Base-by-base conservation (phyloP, 768 basidiomycete species). In the Hericium coralloides region DNA sequence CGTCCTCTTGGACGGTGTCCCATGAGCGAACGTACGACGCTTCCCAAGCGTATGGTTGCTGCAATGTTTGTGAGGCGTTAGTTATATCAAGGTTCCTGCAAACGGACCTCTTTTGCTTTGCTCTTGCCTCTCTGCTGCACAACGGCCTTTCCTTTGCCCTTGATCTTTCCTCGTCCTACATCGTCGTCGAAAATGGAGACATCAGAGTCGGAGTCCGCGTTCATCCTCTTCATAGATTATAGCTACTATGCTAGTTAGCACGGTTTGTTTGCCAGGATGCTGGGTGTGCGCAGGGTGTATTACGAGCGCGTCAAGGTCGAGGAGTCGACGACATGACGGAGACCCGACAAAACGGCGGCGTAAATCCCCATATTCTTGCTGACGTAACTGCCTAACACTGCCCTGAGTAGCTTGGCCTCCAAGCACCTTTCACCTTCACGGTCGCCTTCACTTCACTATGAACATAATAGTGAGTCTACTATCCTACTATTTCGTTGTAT, bases 1-100 rank as follows among this genome's bases (percentile, higher is more conserved):
- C 95, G 69, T 98, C 97, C 69, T 98, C 95, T 67, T 95, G 91
- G 0, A 98, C 93, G 0, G 88, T 89, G 64, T 98, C 97, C 97
- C 97, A 99, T 49, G 92, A 90, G 39, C 94, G 85, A 37, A 89
- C 84, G 67, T 94, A 98, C 3, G 88, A 87, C 1, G 92, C 95
- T 67, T 98, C 95, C 95, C 95, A 99, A 31, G 93, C 89, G 63
- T 95, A 95, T 4, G 85, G 80, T 81, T 87, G 84, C 86, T 89
- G 66, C 36, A 57, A 8, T 43, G 15, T 47, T 50, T 38, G 52
- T 56, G 3, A 5, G 39, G 23, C 5, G 36, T 15, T 17, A 15
- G 37, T 17, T 15, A 0, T 2, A 18, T 43, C 25, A n/a, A 2
- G 22, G 14, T 39, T 15, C 15, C 14, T 36, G 31, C 26, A 38